These are phyloP conservation scores for Aurifilum marmelostoma DNA, from an alignment of 2,329 filamentous ascomycete genomes.

Conservation along the genomic window DNA sequence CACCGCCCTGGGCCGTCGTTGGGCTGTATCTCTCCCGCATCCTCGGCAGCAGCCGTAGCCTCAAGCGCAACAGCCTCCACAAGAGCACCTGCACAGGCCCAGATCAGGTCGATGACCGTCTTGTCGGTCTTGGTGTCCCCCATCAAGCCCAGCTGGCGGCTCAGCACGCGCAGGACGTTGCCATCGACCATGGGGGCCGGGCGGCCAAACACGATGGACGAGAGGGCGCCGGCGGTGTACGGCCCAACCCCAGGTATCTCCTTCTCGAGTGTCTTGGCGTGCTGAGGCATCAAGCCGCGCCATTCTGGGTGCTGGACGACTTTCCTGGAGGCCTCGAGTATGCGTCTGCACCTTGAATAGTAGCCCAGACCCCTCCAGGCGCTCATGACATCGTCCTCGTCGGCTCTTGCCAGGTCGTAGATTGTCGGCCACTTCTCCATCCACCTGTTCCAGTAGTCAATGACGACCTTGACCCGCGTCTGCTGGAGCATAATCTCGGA, in stretches of 20 bases:
- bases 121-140: constrained; percentile 62
- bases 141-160: constrained; percentile 60
- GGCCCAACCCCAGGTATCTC: constrained; percentile 62
- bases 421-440: constrained; percentile 64
- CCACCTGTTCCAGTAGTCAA: constrained; percentile 67
- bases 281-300: constrained; percentile 54
- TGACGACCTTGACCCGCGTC: constrained; percentile 64
- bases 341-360: constrained; percentile 63
- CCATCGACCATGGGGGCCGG: constrained; percentile 66
- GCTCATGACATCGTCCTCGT: constrained; percentile 58
- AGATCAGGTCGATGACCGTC: constrained; percentile 54
- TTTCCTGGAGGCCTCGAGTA: constrained; percentile 59
- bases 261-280: constrained; percentile 49
- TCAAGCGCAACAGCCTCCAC: constrained; percentile 55
- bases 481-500: constrained; percentile 71
- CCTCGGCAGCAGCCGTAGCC: constrained; percentile 28
- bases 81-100: constrained; percentile 60
- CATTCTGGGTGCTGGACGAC: constrained; percentile 48
- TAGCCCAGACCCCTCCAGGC: constrained; percentile 67
- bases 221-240: constrained; percentile 66
- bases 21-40: constrained; percentile 30
- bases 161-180: constrained; percentile 64
- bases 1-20: constrained; percentile 61
- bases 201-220: constrained; percentile 64
- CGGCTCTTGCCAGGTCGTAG: constrained; percentile 56